A percentile compares a stretch with the other conserved stretches of the same genome.
These are phyloP conservation scores for Suillus weaverae DNA, from an alignment of 768 basidiomycete genomes.

Conservation along the genomic window DNA sequence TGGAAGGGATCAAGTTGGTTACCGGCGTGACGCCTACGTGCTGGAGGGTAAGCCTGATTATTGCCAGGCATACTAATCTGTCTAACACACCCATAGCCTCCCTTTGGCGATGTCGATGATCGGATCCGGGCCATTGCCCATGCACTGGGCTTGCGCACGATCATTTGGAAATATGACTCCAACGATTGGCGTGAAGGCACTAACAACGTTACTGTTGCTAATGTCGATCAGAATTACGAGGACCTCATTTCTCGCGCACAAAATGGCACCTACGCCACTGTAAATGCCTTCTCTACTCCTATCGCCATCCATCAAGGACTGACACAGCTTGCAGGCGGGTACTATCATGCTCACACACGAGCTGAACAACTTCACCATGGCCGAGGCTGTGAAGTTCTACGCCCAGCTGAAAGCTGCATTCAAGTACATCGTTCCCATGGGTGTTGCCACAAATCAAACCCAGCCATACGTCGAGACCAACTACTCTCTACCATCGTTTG, in stretches of 20 bases:
- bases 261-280: constrained; percentile 41
- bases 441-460: constrained; percentile 49
- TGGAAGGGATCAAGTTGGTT: constrained; percentile 55
- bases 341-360: constrained; percentile 60
- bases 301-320: background rate
- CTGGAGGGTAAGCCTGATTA: constrained; percentile 47
- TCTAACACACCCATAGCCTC: constrained; percentile 41
- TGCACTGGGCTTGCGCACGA: constrained; percentile 64
- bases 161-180: constrained; percentile 75
- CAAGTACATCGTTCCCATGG: constrained; percentile 51
- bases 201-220: constrained; percentile 41
- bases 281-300: constrained; percentile 18
- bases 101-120: constrained; percentile 71
- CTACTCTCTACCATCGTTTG: constrained; percentile 43
- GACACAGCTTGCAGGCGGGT: constrained; percentile 36
- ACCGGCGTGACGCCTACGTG: constrained; percentile 58
- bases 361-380: constrained; percentile 61
- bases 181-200: constrained; percentile 70
- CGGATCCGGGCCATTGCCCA: constrained; percentile 72
- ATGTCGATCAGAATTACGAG: constrained; percentile 56
- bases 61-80: constrained; percentile 2
- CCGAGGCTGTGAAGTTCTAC: constrained; percentile 55
- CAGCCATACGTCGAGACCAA: constrained; percentile 53
- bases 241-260: constrained; percentile 47
- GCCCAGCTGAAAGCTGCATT: constrained; percentile 45